Conservation (phyloP, 1,284 basidiomycete genomes). For the Microbotryomycetes sp. region DNA sequence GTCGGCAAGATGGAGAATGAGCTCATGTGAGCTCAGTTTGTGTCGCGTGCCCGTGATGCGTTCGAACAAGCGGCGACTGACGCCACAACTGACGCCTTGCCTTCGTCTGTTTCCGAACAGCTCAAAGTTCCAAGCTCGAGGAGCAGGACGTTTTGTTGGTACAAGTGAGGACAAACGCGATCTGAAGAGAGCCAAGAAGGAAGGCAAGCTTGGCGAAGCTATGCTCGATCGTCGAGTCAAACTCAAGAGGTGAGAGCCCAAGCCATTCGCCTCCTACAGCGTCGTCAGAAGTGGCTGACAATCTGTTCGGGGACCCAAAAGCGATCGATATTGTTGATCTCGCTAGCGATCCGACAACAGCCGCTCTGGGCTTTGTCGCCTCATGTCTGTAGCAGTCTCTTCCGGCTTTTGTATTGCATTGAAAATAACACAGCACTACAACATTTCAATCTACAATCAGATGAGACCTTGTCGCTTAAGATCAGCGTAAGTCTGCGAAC, state of each 20-base stretch:
- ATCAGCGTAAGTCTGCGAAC: conserved; percentile 69
- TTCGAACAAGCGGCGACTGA: not conserved
- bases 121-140: conserved; percentile 76
- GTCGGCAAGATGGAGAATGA: conserved; percentile 38
- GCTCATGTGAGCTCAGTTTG: conserved; percentile 41
- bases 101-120: conserved; percentile 45
- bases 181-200: conserved; percentile 62
- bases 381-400: too few species aligned
- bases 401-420: too few species aligned
- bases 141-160: conserved; percentile 63
- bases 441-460: conserved; percentile 41
- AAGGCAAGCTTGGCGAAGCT: conserved; percentile 80
- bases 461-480: conserved; percentile 86
- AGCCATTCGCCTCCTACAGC: too few species aligned
- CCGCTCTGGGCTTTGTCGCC: too few species aligned
- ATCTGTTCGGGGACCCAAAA: not conserved
- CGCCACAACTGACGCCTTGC: not conserved
- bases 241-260: conserved; percentile 78
- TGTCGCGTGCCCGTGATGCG: not conserved
- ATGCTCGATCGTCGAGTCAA: conserved; percentile 81
- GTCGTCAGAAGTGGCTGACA: not conserved
- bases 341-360: too few species aligned
- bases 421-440: not conserved
- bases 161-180: conserved; percentile 66
- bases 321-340: conserved; percentile 34